Evolutionary conservation across 2,329 filamentous ascomycete species (phyloP).

Genomic region (Apiospora arundinis): DNA sequence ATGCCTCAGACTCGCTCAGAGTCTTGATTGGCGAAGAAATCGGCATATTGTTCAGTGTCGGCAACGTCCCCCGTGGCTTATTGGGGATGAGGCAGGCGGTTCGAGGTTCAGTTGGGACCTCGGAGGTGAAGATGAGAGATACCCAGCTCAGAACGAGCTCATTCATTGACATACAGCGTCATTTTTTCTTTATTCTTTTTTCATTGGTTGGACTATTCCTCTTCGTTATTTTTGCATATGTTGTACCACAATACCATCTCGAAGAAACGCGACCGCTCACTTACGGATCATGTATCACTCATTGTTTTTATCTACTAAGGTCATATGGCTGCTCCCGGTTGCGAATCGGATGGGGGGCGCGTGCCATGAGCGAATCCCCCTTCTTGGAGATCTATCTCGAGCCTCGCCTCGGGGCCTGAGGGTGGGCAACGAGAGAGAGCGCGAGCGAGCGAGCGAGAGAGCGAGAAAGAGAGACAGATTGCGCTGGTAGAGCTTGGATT

Average conservation of each 20-base stretch:
- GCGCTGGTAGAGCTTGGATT: not conserved
- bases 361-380: not conserved
- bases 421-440: no score
- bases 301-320: not conserved
- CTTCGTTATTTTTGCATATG: constrained; percentile 15
- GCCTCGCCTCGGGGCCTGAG: not conserved
- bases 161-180: constrained; percentile 40
- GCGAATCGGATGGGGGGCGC: not conserved
- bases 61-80: constrained; percentile 11
- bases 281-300: constrained; percentile 18
- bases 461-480: not conserved
- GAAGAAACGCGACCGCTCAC: constrained; percentile 13
- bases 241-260: constrained; percentile 12
- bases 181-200: constrained; percentile 31
- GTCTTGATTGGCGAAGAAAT: not conserved
- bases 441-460: not conserved
- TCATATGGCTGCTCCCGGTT: not conserved
- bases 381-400: not conserved
- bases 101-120: constrained; percentile 1
- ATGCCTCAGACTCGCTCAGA: not conserved
- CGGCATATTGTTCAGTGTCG: not conserved
- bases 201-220: constrained; percentile 21
- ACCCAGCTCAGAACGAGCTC: constrained; percentile 42
- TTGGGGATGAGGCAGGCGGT: constrained; percentile 27
- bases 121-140: constrained; percentile 38